These are phyloP conservation scores for Chalciporus chontae DNA, from an alignment of 768 basidiomycete genomes.

Conservation along the genomic window DNA sequence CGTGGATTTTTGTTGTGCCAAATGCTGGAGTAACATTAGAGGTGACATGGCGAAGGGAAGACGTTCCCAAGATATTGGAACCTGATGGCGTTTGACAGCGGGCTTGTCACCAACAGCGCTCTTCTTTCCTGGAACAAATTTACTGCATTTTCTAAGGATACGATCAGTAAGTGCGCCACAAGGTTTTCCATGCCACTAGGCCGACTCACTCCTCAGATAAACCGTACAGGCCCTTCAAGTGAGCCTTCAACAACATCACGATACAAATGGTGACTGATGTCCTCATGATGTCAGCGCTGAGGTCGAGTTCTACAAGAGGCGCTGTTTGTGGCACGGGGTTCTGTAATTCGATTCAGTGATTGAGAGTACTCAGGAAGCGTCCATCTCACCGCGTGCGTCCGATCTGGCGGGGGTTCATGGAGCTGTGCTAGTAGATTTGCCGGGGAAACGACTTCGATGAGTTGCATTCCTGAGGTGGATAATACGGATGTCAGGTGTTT, in stretches of 20 bases:
- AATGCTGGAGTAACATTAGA: conserved; percentile 60
- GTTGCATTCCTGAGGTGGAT: conserved; percentile 77
- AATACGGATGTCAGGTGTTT: conserved; percentile 71
- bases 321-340: background rate
- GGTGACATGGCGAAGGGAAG: conserved; percentile 63
- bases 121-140: conserved; percentile 87
- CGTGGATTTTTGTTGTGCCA: conserved; percentile 53
- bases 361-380: background rate
- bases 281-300: conserved; percentile 41
- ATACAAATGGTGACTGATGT: conserved; percentile 79
- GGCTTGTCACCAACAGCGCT: conserved; percentile 83
- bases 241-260: conserved; percentile 81
- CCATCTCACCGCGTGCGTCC: conserved; percentile 4
- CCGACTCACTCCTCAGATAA: conserved; percentile 84
- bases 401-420: conserved; percentile 31
- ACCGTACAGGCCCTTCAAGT: conserved; percentile 80
- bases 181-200: background rate
- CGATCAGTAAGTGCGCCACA: background rate
- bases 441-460: conserved; percentile 73
- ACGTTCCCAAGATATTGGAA: conserved; percentile 68
- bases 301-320: conserved; percentile 2
- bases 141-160: conserved; percentile 78
- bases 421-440: conserved; percentile 64
- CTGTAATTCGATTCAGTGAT: conserved; percentile 1
- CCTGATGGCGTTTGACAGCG: conserved; percentile 58